Percentiles rank a stretch among this genome's conserved stretches.
phyloP scores from a whole-genome alignment of 306 rosid genomes.

The Quercus dentata region DNA sequence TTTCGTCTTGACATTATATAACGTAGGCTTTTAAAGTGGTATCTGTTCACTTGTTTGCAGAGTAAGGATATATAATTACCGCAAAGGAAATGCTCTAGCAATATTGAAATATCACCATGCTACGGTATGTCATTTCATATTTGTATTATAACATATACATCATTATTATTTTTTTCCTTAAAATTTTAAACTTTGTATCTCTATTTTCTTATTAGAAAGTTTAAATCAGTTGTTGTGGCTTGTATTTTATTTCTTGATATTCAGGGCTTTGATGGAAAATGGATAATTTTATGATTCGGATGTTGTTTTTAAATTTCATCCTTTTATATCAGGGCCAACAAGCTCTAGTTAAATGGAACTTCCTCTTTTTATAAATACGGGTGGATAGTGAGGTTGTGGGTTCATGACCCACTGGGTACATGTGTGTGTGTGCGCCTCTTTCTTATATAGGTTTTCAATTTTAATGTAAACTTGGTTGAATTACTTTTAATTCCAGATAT shows the following conservation, averaged over 20 bases:
- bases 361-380: background rate
- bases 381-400: background rate
- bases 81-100: constrained; percentile 82
- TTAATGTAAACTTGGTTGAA: background rate
- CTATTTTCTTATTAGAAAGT: background rate
- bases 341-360: background rate
- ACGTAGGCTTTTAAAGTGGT: constrained; percentile 5
- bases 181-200: background rate
- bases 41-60: constrained; percentile 40
- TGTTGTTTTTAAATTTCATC: background rate
- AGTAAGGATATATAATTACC: constrained; percentile 73
- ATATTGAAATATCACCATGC: constrained; percentile 85
- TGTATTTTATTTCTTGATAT: background rate
- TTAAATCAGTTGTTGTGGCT: background rate
- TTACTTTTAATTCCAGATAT: background rate
- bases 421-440: too few relatives aligned
- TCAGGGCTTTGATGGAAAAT: background rate
- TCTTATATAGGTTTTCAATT: background rate
- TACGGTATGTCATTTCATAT: constrained; percentile 46
- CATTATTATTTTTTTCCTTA: background rate
- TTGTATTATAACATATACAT: constrained; percentile 8
- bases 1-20: background rate
- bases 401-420: background rate
- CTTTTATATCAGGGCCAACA: background rate
- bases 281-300: background rate